These are phyloP conservation scores for Taphrina pruni DNA, from an alignment of 1,139 yeast genomes.

Conservation along the genomic window DNA sequence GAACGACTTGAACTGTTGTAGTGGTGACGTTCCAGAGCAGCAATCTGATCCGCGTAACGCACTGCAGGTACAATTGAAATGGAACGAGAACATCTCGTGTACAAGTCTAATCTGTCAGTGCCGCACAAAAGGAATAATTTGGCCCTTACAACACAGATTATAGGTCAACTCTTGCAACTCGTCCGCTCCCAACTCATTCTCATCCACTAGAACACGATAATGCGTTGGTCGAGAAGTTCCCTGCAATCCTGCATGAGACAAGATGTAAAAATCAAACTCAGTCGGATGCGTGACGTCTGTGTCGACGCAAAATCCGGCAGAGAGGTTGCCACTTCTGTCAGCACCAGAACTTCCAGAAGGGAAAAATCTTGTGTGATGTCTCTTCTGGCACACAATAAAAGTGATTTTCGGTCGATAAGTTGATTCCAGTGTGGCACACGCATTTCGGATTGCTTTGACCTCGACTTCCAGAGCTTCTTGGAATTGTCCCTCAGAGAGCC, in stretches of 20 bases:
- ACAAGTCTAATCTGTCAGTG: constrained; percentile 45
- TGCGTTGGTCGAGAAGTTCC: constrained; percentile 52
- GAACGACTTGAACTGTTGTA: constrained; percentile 29
- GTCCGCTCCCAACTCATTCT: constrained; percentile 49
- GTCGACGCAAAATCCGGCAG: constrained; percentile 51
- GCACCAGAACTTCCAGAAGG: constrained; percentile 46
- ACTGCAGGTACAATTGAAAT: constrained; percentile 52
- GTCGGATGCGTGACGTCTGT: constrained; percentile 50
- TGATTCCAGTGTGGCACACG: constrained; percentile 46
- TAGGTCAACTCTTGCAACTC: constrained; percentile 49
- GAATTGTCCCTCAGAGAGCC: constrained; percentile 52
- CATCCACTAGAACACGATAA: constrained; percentile 50
- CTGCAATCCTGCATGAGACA: constrained; percentile 51
- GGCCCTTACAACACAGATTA: constrained; percentile 45
- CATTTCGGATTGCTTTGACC: constrained; percentile 48
- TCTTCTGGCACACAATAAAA: constrained; percentile 48
- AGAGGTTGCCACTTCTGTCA: constrained; percentile 48
- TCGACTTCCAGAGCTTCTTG: constrained; percentile 49
- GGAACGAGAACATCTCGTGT: constrained; percentile 43
- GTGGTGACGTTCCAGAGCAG: constrained; percentile 24
- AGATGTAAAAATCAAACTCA: constrained; percentile 49
- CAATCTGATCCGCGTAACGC: constrained; percentile 47
- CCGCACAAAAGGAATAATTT: constrained; percentile 50
- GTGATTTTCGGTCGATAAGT: constrained; percentile 50
- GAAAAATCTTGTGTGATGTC: constrained; percentile 50